Conservation (phyloP, 2,329 filamentous ascomycete species). For the Exophiala sp. region DNA sequence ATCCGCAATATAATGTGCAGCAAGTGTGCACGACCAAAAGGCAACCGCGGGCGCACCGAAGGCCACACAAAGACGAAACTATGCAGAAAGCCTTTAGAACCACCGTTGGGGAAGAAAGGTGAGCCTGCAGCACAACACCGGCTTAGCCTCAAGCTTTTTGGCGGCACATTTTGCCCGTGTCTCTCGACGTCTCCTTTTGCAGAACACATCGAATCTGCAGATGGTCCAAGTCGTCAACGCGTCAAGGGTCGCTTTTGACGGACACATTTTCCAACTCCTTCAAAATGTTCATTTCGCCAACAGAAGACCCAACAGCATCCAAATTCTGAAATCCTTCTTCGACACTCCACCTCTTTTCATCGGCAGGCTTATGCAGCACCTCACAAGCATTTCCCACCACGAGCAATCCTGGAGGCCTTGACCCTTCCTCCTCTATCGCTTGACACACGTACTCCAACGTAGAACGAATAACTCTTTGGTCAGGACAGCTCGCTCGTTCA, state of each 20-base stretch:
- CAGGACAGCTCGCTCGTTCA: conserved; percentile 87
- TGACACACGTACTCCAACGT: conserved; percentile 74
- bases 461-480: conserved; percentile 88
- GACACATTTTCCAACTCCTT: conserved; percentile 13
- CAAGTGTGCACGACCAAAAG: conserved; percentile 1
- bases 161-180: too few relatives aligned
- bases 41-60: conserved; percentile 1
- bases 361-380: conserved; percentile 61
- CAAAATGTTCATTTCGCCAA: conserved; percentile 14
- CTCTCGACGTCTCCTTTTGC: too few relatives aligned
- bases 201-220: background rate
- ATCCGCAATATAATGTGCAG: conserved; percentile 4
- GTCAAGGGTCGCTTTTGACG: background rate
- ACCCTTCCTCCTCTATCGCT: conserved; percentile 85
- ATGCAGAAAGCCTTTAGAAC: too few relatives aligned
- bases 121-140: too few relatives aligned
- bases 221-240: background rate
- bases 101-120: too few relatives aligned
- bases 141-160: too few relatives aligned
- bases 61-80: conserved; percentile 5
- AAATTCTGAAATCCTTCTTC: conserved; percentile 82
- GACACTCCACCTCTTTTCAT: conserved; percentile 69
- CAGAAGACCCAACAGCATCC: conserved; percentile 41
- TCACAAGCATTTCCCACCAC: conserved; percentile 83
- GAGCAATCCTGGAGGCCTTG: conserved; percentile 79